Conservation (phyloP, 176 grass and related monocot species). For the Phoenix dactylifera region DNA sequence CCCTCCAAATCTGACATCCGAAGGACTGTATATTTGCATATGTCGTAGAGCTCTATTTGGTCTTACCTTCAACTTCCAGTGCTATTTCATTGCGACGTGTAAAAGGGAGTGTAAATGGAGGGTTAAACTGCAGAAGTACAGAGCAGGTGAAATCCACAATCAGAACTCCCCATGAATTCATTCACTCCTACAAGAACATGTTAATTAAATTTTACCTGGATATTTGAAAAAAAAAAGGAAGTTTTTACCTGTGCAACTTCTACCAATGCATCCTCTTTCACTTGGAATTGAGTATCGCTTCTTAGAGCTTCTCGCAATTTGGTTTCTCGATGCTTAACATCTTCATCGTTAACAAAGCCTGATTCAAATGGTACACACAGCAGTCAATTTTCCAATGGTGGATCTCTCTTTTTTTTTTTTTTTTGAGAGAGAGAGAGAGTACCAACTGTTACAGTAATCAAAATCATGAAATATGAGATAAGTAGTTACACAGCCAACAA, state of each 20-base stretch:
- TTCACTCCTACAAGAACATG: no score
- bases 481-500: no score
- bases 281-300: conserved; percentile 45
- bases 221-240: neutral
- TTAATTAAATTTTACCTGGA: no score
- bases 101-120: conserved; percentile 89
- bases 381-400: no score
- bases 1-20: neutral
- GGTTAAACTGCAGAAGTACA: conserved; percentile 62
- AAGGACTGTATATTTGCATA: conserved; percentile 1
- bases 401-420: no score
- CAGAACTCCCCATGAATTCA: conserved; percentile 1
- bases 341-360: conserved; percentile 87
- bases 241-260: conserved; percentile 81
- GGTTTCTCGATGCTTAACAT: conserved; percentile 46
- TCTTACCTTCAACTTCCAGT: conserved; percentile 60
- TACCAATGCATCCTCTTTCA: conserved; percentile 46
- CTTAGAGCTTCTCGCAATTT: conserved; percentile 50
- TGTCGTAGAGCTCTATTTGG: conserved; percentile 23
- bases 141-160: conserved; percentile 15
- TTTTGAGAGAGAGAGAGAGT: no score
- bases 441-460: no score
- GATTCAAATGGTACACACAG: neutral
- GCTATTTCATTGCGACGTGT: conserved; percentile 78
- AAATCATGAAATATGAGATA: no score